Evolutionary conservation across 371 early-diverging fungal genomes (phyloP), one percentile per base, ranked within the genome.

Genomic region (Mortierella sp.): DNA sequence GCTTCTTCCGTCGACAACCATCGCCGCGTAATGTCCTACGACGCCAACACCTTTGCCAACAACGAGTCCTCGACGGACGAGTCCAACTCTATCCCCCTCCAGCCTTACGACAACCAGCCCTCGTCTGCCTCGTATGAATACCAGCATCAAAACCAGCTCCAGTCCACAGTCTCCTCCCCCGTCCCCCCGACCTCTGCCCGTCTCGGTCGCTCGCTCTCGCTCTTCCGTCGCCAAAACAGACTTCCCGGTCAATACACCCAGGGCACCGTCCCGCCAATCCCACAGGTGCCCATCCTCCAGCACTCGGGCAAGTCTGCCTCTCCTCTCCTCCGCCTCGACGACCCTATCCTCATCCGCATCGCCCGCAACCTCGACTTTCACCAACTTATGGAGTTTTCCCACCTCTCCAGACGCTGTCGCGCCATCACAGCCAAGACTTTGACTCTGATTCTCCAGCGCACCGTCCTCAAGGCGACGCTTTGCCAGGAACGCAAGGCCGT

Each of bases 401-500:
- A 82, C 44, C 65, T 82, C 70, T 75, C 83, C 41, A 71, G 78
- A 64, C 78, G 83, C 68, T 82, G 83, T 34, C 83, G 83, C 26
- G 79, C 75, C 26, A 78, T 82, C 45, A 40, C 83, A 10, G 83
- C 83, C 72, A 82, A 78, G 66, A 75, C 79, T 14, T 47, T 82
- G 44, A 77, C 78, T 22, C 64, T 82, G 1, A 52, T 29, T 39
- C 70, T 82, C 37, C 83, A 82, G 70, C 74, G 76, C 41, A 82
- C 83, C 31, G 76, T 82, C 40, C 75, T 82, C 69, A 82, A 82
- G 71, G 83, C 79, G 22, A 82, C 83, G 1, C 75, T 82, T 29
- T 82, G 83, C 34, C 83, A 82, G 74, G 83, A 82, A 58, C 83
- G 83, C 61, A 82, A 78, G 67, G 83, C 83, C 9, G 75, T 82